Conservation (phyloP, 306 rosid genomes). For the Cercis canadensis region DNA sequence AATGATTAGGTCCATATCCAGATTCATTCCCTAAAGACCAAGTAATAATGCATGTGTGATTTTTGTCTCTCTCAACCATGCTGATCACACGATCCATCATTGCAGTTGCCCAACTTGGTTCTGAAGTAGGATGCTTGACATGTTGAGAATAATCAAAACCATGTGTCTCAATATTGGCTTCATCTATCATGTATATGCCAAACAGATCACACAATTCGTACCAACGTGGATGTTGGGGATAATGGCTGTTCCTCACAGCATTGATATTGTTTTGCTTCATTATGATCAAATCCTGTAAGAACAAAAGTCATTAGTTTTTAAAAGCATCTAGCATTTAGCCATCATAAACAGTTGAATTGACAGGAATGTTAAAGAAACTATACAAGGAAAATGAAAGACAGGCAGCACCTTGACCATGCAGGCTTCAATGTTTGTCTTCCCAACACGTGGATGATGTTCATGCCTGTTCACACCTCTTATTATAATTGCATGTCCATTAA, state of each 20-base stretch:
- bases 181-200: conserved; percentile 98
- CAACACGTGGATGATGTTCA: conserved; percentile 93
- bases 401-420: conserved; percentile 86
- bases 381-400: conserved; percentile 12
- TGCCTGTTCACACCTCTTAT: conserved; percentile 97
- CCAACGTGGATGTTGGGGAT: conserved; percentile 99
- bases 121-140: conserved; percentile 87
- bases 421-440: conserved; percentile 92
- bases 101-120: conserved; percentile 91
- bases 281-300: conserved; percentile 78
- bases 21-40: conserved; percentile 98
- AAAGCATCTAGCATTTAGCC: conserved; percentile 10
- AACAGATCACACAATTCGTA: conserved; percentile 91
- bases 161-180: conserved; percentile 96
- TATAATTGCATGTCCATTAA: conserved; percentile 82
- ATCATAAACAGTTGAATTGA: neutral
- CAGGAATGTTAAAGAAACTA: conserved; percentile 16
- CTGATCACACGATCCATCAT: conserved; percentile 96
- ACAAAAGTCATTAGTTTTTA: conserved; percentile 29
- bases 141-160: conserved; percentile 72
- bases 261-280: conserved; percentile 94
- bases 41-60: conserved; percentile 80
- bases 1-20: conserved; percentile 96
- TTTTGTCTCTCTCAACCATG: conserved; percentile 99
- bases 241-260: conserved; percentile 98